A percentile compares a stretch with the other conserved stretches of the same genome.
Conservation (phyloP, 164 flowering plant species). For the Euptelea pleiosperma region DNA sequence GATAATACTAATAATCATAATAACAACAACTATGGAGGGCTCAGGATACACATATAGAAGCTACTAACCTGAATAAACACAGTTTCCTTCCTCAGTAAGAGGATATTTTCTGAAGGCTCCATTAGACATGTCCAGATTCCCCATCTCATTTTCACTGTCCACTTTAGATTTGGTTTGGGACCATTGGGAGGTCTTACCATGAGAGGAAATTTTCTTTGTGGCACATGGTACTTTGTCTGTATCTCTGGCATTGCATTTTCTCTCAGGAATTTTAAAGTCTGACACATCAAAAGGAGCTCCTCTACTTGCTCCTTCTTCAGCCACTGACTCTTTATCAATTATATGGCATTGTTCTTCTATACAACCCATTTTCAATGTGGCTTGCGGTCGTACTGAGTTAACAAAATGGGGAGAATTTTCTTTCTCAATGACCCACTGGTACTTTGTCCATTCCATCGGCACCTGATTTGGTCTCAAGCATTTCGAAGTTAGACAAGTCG, state of each 20-base stretch:
- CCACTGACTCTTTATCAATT: slow-evolving; percentile 4
- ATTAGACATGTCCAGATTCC: neutral
- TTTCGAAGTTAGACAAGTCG: slow-evolving; percentile 34
- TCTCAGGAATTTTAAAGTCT: slow-evolving; percentile 6
- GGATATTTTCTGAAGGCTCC: neutral
- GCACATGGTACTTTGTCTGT: neutral
- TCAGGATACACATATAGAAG: neutral
- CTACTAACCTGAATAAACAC: slow-evolving; percentile 12
- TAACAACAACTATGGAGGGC: no score
- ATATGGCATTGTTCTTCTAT: neutral
- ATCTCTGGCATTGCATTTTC: slow-evolving; percentile 3
- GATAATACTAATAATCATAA: neutral
- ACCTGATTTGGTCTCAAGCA: slow-evolving; percentile 4
- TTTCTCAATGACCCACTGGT: neutral
- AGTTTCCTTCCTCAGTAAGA: neutral
- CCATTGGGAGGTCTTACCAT: neutral
- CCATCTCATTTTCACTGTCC: slow-evolving; percentile 6
- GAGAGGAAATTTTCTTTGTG: slow-evolving; percentile 1
- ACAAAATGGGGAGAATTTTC: slow-evolving; percentile 11
- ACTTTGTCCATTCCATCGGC: slow-evolving; percentile 1
- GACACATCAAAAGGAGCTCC: slow-evolving; percentile 9
- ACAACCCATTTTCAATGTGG: neutral
- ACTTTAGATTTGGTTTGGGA: neutral
- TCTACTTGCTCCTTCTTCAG: neutral
- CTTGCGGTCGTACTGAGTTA: neutral